phyloP scores from a whole-genome alignment of 202 grass and related monocot species.

The Schoenoplectus triqueter region DNA sequence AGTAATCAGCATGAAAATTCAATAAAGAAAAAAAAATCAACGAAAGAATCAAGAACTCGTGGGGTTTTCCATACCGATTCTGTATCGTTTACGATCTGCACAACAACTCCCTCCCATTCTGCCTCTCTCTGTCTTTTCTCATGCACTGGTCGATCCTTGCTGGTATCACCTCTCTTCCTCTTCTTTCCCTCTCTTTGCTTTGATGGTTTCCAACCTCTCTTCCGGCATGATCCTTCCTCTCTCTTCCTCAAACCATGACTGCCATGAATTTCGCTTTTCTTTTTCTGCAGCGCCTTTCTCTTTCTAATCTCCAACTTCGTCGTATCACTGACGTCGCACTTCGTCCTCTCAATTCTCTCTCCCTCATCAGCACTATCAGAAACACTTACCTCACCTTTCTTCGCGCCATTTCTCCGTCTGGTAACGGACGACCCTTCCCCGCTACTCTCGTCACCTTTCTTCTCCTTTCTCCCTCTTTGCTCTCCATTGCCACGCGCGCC shows the following conservation, averaged over 20 bases:
- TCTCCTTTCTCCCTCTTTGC: neutral
- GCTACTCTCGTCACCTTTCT: neutral
- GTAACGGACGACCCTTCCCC: neutral
- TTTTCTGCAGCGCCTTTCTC: neutral
- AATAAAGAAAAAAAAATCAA: neutral
- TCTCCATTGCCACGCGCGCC: neutral
- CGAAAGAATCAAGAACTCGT: neutral
- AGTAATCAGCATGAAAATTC: neutral
- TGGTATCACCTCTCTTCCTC: neutral
- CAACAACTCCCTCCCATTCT: neutral
- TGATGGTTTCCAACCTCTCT: neutral
- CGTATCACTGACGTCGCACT: neutral
- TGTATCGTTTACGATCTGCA: constrained; percentile 3
- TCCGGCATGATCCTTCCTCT: neutral
- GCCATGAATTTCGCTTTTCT: neutral
- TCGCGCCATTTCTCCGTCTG: neutral
- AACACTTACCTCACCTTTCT: neutral
- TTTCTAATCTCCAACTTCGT: constrained; percentile 6
- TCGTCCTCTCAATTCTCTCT: neutral
- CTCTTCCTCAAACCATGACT: constrained; percentile 17
- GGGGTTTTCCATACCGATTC: constrained; percentile 14
- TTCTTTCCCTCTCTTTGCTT: constrained; percentile 3
- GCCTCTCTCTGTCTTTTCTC: neutral
- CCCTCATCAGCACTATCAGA: constrained; percentile 6
- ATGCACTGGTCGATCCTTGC: neutral